A percentile compares a stretch with the other conserved stretches of the same genome.
Evolutionary conservation across 495 filamentous ascomycete genomes (phyloP).

Genomic region (Xylaria palmicola): DNA sequence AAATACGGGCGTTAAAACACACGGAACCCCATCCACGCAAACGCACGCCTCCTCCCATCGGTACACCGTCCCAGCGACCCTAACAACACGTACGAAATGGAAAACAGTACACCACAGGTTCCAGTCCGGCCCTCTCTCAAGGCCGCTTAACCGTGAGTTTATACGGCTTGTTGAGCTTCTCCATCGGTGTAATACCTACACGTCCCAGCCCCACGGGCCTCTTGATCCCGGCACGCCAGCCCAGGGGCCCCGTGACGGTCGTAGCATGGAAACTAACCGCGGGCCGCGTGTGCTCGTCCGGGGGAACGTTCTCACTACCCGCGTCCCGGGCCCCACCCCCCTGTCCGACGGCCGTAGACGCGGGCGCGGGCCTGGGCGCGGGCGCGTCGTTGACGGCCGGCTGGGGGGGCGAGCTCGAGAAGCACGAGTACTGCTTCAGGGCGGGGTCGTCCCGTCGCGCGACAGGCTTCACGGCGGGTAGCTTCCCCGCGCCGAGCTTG

Average conservation of each 20-base stretch:
- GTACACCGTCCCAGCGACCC: background rate
- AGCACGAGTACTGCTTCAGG: constrained; percentile 43
- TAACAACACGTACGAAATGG: too few relatives aligned
- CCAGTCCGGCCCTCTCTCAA: background rate
- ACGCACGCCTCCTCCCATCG: background rate
- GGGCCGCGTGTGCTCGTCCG: constrained; percentile 33
- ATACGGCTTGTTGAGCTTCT: constrained; percentile 45
- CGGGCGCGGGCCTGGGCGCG: background rate
- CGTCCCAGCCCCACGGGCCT: constrained; percentile 33
- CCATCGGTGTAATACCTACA: constrained; percentile 38
- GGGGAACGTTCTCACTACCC: constrained; percentile 22
- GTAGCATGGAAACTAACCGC: constrained; percentile 44
- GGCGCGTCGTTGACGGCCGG: constrained; percentile 14
- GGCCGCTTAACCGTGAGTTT: constrained; percentile 47
- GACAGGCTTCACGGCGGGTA: constrained; percentile 18
- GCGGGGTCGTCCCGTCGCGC: constrained; percentile 11
- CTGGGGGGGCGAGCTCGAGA: constrained; percentile 47
- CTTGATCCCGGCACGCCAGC: constrained; percentile 32
- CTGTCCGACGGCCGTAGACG: background rate
- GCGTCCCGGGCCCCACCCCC: background rate
- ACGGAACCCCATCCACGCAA: background rate
- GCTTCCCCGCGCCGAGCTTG: constrained; percentile 34
- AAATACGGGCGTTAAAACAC: constrained; percentile 3
- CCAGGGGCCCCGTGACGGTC: constrained; percentile 32
- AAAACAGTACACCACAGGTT: too few relatives aligned